A percentile compares a stretch with the other conserved stretches of the same genome.
Conservation (phyloP, 148 eudicot genomes). For the Pouteria glomerata region DNA sequence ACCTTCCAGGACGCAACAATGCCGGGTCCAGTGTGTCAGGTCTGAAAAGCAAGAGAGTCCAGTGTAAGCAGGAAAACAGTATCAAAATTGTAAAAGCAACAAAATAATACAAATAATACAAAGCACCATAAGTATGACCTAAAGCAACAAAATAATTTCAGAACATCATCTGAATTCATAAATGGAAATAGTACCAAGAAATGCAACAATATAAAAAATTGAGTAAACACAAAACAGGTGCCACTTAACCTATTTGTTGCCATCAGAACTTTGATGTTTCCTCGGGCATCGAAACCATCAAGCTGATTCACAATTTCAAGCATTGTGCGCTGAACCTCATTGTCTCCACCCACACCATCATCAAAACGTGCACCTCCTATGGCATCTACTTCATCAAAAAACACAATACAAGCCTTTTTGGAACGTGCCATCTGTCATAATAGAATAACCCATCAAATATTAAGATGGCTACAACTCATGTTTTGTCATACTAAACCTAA, state of each 20-base stretch:
- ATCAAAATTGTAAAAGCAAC: neutral
- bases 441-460: neutral
- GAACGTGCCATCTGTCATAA: conserved; percentile 79
- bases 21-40: conserved; percentile 95
- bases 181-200: neutral
- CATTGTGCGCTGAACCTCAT: conserved; percentile 92
- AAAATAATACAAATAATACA: neutral
- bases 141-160: neutral
- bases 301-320: conserved; percentile 95
- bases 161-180: neutral
- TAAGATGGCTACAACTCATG: neutral
- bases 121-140: neutral
- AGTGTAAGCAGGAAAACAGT: neutral
- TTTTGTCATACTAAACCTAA: neutral
- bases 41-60: conserved; percentile 24
- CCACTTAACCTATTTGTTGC: conserved; percentile 68
- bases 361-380: conserved; percentile 92
- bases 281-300: conserved; percentile 93
- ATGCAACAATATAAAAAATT: neutral
- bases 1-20: conserved; percentile 80
- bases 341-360: conserved; percentile 90
- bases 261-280: conserved; percentile 91
- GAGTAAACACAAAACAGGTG: too few species aligned
- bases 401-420: conserved; percentile 80
- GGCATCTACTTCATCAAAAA: conserved; percentile 93